phyloP scores from a whole-genome alignment of 2,329 filamentous ascomycete genomes.

The Gremmenia infestans region DNA sequence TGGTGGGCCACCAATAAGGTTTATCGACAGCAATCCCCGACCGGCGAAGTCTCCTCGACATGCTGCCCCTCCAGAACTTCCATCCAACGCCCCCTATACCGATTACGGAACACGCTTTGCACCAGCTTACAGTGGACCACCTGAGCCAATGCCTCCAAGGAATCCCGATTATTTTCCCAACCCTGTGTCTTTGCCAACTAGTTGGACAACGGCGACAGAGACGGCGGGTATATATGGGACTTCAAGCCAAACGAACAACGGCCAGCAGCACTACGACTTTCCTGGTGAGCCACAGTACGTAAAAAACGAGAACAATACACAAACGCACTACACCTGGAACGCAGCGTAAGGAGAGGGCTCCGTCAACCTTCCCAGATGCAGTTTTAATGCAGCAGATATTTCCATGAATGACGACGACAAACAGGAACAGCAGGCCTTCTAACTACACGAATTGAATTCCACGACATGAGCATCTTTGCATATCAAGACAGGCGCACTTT shows the following conservation, averaged over 20 bases:
- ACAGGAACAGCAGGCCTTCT: background rate
- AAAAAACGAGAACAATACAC: constrained; percentile 20
- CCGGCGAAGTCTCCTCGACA: constrained; percentile 31
- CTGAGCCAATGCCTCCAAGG: constrained; percentile 17
- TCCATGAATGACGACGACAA: background rate
- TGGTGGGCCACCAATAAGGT: constrained; percentile 16
- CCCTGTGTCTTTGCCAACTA: constrained; percentile 12
- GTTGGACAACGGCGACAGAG: constrained; percentile 25
- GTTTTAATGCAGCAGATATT: background rate
- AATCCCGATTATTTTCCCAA: constrained; percentile 23
- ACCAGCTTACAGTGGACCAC: constrained; percentile 16
- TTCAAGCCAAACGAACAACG: constrained; percentile 7
- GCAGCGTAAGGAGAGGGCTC: constrained; percentile 8
- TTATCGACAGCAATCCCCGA: constrained; percentile 29
- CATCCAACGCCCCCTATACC: constrained; percentile 16
- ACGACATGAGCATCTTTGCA: background rate
- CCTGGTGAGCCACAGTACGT: constrained; percentile 16
- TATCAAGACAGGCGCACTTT: background rate
- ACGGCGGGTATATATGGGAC: constrained; percentile 19
- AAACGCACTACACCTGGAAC: constrained; percentile 29
- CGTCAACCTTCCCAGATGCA: background rate
- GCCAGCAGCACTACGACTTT: constrained; percentile 24
- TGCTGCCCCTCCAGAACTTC: constrained; percentile 23
- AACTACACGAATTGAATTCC: background rate
- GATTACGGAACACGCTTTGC: constrained; percentile 24